Conservation (phyloP, 495 filamentous ascomycete species). For the Aspergillus kassunensis region DNA sequence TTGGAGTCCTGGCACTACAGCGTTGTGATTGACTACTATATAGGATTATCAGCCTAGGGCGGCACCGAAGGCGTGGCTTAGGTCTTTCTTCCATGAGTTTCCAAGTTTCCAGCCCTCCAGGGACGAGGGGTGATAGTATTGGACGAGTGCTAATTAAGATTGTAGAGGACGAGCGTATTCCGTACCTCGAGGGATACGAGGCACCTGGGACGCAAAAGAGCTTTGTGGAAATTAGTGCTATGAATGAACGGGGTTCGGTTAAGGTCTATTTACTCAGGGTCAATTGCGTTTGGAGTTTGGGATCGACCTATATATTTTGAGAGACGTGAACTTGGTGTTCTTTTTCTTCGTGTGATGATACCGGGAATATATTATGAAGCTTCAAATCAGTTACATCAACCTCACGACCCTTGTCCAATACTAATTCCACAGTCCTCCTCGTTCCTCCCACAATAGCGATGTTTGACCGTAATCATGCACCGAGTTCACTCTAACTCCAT, state of each 20-base stretch:
- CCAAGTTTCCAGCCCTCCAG: not conserved
- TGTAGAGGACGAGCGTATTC: constrained; percentile 8
- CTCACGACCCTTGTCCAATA: too few species aligned
- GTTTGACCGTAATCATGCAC: too few species aligned
- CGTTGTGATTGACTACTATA: constrained; percentile 1
- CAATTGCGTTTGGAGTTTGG: too few species aligned
- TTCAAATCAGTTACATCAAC: too few species aligned
- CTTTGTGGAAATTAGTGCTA: not conserved
- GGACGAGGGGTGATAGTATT: not conserved
- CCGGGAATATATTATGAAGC: too few species aligned
- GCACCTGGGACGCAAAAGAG: not conserved
- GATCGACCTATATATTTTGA: too few species aligned
- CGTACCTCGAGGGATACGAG: constrained; percentile 6
- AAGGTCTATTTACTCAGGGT: not conserved
- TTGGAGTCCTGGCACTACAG: not conserved
- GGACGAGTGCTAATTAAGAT: not conserved
- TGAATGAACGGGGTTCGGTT: constrained; percentile 7
- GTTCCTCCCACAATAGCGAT: too few species aligned
- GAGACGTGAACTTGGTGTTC: too few species aligned
- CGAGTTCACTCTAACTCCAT: too few species aligned
- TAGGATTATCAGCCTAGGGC: constrained; percentile 3
- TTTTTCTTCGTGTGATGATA: too few species aligned
- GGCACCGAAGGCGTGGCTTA: constrained; percentile 4
- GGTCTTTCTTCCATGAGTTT: constrained; percentile 1
- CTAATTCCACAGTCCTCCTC: too few species aligned